phyloP scores from a whole-genome alignment of 2,329 filamentous ascomycete species.

The Colletotrichum salicis region DNA sequence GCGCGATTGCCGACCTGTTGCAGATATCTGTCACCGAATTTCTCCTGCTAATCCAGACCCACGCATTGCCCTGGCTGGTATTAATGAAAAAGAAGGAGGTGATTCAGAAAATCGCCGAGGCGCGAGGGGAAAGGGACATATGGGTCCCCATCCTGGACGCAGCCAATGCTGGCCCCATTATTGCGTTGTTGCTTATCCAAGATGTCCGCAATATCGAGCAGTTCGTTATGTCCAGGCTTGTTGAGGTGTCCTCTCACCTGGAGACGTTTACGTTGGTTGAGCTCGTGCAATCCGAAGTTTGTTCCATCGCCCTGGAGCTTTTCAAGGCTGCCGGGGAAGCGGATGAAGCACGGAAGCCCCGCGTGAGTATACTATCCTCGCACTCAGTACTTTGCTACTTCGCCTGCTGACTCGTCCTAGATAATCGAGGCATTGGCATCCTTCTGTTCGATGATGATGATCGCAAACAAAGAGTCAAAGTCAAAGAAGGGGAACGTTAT shows the following conservation, averaged over 20 bases:
- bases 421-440: conserved; percentile 58
- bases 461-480: conserved; percentile 53
- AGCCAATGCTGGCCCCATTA: conserved; percentile 65
- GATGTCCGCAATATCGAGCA: conserved; percentile 67
- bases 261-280: conserved; percentile 72
- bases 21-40: conserved; percentile 80
- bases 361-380: conserved; percentile 60
- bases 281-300: conserved; percentile 79
- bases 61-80: conserved; percentile 89
- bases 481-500: conserved; percentile 67
- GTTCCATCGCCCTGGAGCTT: conserved; percentile 81
- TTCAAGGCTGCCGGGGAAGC: conserved; percentile 82
- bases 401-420: conserved; percentile 43
- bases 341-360: conserved; percentile 63
- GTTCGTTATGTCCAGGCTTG: conserved; percentile 75
- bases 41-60: conserved; percentile 78
- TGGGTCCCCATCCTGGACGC: conserved; percentile 65
- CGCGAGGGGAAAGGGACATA: conserved; percentile 75
- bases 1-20: conserved; percentile 83
- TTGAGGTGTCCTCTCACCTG: conserved; percentile 77
- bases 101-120: conserved; percentile 82
- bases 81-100: conserved; percentile 80
- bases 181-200: conserved; percentile 70
- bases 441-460: conserved; percentile 55
- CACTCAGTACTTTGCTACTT: not conserved